phyloP scores from a whole-genome alignment of 1,284 basidiomycete genomes.

The Fomitiporia mediterranea region DNA sequence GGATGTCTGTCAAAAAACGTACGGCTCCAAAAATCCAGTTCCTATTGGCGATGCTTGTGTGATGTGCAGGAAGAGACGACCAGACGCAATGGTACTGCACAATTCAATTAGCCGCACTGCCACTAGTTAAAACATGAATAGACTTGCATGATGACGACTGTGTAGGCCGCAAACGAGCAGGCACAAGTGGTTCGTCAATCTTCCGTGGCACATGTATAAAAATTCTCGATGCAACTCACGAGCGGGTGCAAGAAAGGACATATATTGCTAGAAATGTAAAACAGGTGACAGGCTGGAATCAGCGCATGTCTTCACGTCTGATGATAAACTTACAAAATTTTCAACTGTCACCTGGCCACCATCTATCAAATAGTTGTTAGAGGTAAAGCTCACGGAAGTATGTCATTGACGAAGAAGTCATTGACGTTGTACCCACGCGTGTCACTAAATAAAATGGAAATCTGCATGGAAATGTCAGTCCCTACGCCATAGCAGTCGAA shows the following conservation, averaged over 20 bases:
- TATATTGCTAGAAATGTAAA: not conserved
- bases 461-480: not conserved
- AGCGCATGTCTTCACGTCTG: not conserved
- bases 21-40: constrained; percentile 9
- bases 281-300: not conserved
- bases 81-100: constrained; percentile 3
- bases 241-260: constrained; percentile 8
- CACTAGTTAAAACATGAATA: not conserved
- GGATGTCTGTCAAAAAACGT: not conserved
- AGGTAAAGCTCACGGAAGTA: too few relatives aligned
- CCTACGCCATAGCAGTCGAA: too few relatives aligned
- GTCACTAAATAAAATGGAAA: not conserved
- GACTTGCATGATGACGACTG: constrained; percentile 10
- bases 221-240: not conserved
- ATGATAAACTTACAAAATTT: constrained; percentile 7
- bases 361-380: too few relatives aligned
- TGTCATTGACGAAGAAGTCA: not conserved
- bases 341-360: not conserved
- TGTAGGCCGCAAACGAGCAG: not conserved
- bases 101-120: not conserved
- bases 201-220: not conserved
- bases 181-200: not conserved
- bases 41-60: not conserved
- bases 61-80: constrained; percentile 9
- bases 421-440: not conserved